These are phyloP conservation scores for Pythium sukuiense DNA, from an alignment of 352 stramenopile genomes.

Conservation along the genomic window DNA sequence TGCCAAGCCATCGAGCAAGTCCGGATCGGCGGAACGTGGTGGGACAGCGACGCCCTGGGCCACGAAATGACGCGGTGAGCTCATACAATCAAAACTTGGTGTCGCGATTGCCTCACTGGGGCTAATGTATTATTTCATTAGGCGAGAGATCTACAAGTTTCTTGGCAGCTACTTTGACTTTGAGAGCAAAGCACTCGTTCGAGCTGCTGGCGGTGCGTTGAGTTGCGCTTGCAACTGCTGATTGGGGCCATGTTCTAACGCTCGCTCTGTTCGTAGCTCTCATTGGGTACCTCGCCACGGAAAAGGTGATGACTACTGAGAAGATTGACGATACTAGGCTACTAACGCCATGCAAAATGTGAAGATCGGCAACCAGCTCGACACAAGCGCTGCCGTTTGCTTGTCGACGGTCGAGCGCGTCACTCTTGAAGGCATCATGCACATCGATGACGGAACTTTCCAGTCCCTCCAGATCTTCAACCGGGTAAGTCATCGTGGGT, in stretches of 20 bases:
- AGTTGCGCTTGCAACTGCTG: not conserved
- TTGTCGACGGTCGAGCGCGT: conserved; percentile 67
- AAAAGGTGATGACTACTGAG: conserved; percentile 49
- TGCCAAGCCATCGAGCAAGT: conserved; percentile 70
- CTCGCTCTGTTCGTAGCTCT: conserved; percentile 41
- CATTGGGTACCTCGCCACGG: conserved; percentile 57
- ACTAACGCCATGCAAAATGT: not conserved
- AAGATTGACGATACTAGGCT: not conserved
- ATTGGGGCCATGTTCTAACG: no score
- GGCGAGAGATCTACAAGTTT: conserved; percentile 63
- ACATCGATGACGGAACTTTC: conserved; percentile 68
- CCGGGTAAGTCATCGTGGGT: conserved; percentile 36
- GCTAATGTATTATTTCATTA: conserved; percentile 23
- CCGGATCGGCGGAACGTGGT: conserved; percentile 47
- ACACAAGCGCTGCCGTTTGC: conserved; percentile 50
- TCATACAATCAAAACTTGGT: not conserved
- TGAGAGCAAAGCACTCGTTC: conserved; percentile 71
- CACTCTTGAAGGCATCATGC: conserved; percentile 76
- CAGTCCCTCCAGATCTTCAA: conserved; percentile 85
- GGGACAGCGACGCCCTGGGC: conserved; percentile 27
- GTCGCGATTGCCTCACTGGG: no score
- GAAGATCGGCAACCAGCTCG: conserved; percentile 83
- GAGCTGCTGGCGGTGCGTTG: conserved; percentile 60
- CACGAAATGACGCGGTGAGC: conserved; percentile 30
- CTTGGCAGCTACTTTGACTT: conserved; percentile 81